Percentiles rank a stretch among this genome's conserved stretches.
Conservation (phyloP, 495 filamentous ascomycete species). For the Cercophora newfieldiana region DNA sequence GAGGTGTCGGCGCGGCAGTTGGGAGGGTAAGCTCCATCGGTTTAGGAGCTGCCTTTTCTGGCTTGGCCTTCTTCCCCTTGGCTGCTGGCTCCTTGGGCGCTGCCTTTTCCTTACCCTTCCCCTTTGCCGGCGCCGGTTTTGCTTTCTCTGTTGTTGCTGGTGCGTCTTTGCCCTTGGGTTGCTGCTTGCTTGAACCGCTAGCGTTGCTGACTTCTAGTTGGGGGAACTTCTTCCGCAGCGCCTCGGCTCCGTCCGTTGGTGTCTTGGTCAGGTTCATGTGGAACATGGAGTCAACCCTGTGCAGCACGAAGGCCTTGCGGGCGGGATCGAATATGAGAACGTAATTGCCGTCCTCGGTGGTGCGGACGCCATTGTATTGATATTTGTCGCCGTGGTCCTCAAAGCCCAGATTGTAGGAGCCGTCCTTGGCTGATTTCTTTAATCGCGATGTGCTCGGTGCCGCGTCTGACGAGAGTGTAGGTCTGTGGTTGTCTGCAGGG, state of each 20-base stretch:
- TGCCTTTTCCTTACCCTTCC: slow-evolving; percentile 11
- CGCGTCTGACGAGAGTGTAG: slow-evolving; percentile 44
- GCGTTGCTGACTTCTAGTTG: slow-evolving; percentile 41
- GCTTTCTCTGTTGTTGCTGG: slow-evolving; percentile 12
- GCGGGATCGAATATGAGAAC: slow-evolving; percentile 56
- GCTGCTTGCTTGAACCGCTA: slow-evolving; percentile 12
- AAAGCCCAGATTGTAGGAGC: slow-evolving; percentile 48
- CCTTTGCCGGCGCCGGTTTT: slow-evolving; percentile 32
- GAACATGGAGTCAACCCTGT: slow-evolving; percentile 58
- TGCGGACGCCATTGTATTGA: slow-evolving; percentile 50
- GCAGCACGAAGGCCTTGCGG: slow-evolving; percentile 56
- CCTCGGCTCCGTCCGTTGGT: slow-evolving; percentile 41
- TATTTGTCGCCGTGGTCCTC: slow-evolving; percentile 51
- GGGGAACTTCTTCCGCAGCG: slow-evolving; percentile 42
- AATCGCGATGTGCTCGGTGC: slow-evolving; percentile 47
- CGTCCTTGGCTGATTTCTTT: slow-evolving; percentile 44
- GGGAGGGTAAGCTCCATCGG: slow-evolving; percentile 28
- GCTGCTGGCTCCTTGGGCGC: slow-evolving; percentile 11
- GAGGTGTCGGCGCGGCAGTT: slow-evolving; percentile 4
- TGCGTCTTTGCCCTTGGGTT: slow-evolving; percentile 5
- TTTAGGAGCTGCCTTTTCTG: slow-evolving; percentile 22
- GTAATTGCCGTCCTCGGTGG: slow-evolving; percentile 50
- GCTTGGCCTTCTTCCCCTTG: slow-evolving; percentile 12
- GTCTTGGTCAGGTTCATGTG: slow-evolving; percentile 57
- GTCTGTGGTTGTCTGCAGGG: slow-evolving; percentile 54